Base-by-base conservation (phyloP, 306 rosid species). In the Cicer judaicum region DNA sequence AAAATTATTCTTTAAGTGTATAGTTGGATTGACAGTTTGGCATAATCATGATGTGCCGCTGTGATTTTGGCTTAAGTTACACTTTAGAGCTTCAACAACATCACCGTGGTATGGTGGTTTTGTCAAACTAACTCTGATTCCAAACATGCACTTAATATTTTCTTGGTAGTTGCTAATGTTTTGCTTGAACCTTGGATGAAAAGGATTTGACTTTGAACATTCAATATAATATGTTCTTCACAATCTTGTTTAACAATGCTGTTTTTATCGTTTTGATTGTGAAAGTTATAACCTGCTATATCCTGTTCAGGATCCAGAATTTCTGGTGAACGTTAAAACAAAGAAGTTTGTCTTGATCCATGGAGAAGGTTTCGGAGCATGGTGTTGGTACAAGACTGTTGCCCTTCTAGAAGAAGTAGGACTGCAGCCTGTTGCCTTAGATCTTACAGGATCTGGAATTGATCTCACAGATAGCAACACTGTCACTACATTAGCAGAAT, bases 341-440 rank as follows among this genome's bases (percentile, higher is more conserved):
- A 94, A 90, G 79, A 94, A 90, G 67, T 62, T 94, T 77, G 69
- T 94, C 63, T 84, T 94, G 56, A 74, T 94, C 77, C 96, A 94
- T 15, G 98, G 98, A 56, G 97, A 90, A 86, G 98, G 98, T 50
- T 94, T 91, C 78, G 98, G 98, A 74, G 97, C 98, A 49, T 94
- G 98, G 98, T 94, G 97, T 81, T 94, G 98, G 97, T 94, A 94
- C 83, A 94, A 92, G 82, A 91, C 95, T 16, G 85, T 94, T 70
- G 85, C 95, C 62, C 83, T 84, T 60, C 90, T 94, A 52, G 97
- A 94, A 84, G 97, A 91, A 84, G 71, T 83, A 1, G 96, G 98
- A 81, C 67, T 94, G 61, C 74, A 80, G 84, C 95, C 98, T 18
- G 86, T 74, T 73, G 92, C 95, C 53, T 82, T 94, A 68, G 97